Percentiles rank a stretch among this genome's conserved stretches.
Conservation (phyloP, 2,329 filamentous ascomycete species). For the Aspergillus bombycis region DNA sequence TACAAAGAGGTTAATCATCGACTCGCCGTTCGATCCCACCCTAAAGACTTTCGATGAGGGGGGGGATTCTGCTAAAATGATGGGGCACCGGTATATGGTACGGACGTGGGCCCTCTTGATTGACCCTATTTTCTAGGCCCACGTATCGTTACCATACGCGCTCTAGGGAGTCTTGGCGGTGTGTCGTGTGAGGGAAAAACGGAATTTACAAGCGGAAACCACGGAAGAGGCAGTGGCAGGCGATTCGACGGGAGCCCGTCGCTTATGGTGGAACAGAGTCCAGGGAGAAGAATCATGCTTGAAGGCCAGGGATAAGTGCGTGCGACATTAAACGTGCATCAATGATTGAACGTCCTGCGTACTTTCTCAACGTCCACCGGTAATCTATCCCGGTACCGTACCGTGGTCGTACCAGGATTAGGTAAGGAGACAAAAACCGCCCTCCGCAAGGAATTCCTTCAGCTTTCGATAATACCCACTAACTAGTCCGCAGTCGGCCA, state of each 20-base stretch:
- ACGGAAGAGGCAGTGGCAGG: neutral
- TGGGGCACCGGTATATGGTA: neutral
- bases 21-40: neutral
- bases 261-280: neutral
- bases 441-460: constrained; percentile 8
- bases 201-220: neutral
- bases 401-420: neutral
- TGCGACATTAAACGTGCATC: neutral
- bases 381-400: neutral
- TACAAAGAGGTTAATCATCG: constrained; percentile 1
- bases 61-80: neutral
- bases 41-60: neutral
- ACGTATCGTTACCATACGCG: constrained; percentile 1
- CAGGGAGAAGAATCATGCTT: neutral
- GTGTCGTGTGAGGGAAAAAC: constrained; percentile 15
- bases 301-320: neutral
- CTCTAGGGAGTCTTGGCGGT: constrained; percentile 12
- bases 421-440: neutral
- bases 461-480: neutral
- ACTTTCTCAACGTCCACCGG: neutral
- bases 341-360: neutral
- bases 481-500: neutral
- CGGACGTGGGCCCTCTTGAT: neutral
- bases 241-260: neutral
- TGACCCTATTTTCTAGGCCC: neutral